Percentiles rank a stretch among this genome's conserved stretches.
These are phyloP conservation scores for Diplodia intermedia DNA, from an alignment of 2,329 filamentous ascomycete species.

Conservation along the genomic window DNA sequence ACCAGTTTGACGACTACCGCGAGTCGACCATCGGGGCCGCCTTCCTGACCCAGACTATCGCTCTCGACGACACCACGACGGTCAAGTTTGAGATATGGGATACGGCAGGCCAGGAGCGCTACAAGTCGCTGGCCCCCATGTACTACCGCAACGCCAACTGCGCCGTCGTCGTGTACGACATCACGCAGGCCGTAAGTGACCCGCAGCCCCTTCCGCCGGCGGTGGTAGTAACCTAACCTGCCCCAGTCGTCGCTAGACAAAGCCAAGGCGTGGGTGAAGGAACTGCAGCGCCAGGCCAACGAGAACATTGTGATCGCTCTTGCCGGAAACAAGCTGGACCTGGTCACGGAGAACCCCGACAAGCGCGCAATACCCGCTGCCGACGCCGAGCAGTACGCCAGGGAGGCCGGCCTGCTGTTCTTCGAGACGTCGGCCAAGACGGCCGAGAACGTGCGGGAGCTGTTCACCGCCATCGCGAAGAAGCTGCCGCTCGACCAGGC, in stretches of 20 bases:
- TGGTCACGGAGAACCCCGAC: constrained; percentile 92
- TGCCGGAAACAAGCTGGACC: constrained; percentile 95
- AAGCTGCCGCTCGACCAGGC: constrained; percentile 96
- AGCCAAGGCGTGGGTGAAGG: constrained; percentile 99
- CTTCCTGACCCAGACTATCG: constrained; percentile 98
- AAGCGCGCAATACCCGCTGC: constrained; percentile 89
- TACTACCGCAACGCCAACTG: constrained; percentile 99
- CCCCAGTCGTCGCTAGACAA: constrained; percentile 91
- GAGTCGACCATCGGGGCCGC: constrained; percentile 98
- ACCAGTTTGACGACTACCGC: constrained; percentile 98
- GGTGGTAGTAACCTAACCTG: constrained; percentile 33
- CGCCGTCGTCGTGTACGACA: constrained; percentile 98
- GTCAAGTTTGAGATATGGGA: constrained; percentile 99
- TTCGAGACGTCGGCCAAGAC: constrained; percentile 99
- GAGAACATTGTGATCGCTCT: constrained; percentile 99
- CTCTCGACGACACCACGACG: constrained; percentile 95
- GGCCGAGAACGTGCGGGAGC: constrained; percentile 90
- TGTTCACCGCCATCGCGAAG: constrained; percentile 98
- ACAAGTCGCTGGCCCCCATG: constrained; percentile 99
- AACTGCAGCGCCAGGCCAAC: constrained; percentile 97
- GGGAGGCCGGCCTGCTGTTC: constrained; percentile 91
- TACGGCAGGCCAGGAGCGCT: constrained; percentile 96
- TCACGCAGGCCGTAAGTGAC: constrained; percentile 89
- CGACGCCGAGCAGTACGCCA: constrained; percentile 94
- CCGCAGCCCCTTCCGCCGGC: constrained; percentile 23